Evolutionary conservation across 768 basidiomycete genomes (phyloP), one percentile per base, ranked within the genome.

Genomic region (Phanerochaete carnosa): DNA sequence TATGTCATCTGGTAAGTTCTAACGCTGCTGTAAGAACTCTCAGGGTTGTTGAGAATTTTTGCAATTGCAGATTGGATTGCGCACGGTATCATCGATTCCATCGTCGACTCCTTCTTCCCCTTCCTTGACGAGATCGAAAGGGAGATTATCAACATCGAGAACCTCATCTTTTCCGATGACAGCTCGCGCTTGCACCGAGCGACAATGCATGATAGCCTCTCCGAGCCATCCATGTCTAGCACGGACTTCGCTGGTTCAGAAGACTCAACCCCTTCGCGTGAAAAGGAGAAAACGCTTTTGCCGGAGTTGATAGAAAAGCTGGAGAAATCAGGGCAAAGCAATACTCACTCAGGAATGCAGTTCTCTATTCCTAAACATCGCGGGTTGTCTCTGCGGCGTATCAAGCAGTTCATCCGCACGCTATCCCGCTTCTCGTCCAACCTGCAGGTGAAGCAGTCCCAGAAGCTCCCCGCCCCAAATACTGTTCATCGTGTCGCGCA

Each of bases 71-170:
- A 95, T 70, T 96, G 94, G 93, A 92, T 98, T 64, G 94, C 93
- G 0, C 94, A 98, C 72, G 90, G 88, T 23, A 81, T 97, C 57
- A 77, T 98, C 64, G 95, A 97, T 68, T 95, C 94, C 1, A 87
- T 98, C 55, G 94, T 98, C 23, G 95, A 98, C 70, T 89, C 92
- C 0, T 95, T 95, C 75, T 94, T 94, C 71, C 93, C 93, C 1
- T 80, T 94, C 60, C 76, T 95, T 60, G 82, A 87, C 64, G 85
- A 87, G 60, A 88, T 97, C 37, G 92, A 92, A 68, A 79, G 79
- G 50, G 95, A 96, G 69, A 88, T 93, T 2, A 80, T 85, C 61
- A 83, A 83, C 19, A 87, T 95, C 56, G 93, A 95, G 67, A 78
- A 83, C 13, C 72, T 91, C 39, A 85, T 95, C 19, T 84, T 83